Evolutionary conservation across 202 grass and related monocot species (phyloP).

Genomic region (Saccharum hybrid): DNA sequence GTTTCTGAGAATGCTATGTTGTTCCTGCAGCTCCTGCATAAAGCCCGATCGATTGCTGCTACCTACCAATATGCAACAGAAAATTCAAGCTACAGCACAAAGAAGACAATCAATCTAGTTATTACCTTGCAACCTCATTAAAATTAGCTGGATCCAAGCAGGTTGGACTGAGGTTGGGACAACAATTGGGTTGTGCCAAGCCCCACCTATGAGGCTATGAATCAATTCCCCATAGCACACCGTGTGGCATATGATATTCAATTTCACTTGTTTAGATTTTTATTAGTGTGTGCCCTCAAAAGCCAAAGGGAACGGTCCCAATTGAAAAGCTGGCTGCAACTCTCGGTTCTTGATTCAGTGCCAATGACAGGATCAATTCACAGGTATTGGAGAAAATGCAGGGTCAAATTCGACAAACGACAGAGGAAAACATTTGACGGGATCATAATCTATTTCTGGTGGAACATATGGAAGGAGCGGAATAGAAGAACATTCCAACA

Average conservation of each 20-base stretch:
- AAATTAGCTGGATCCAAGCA: slow-evolving; percentile 6
- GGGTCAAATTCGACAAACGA: too few relatives aligned
- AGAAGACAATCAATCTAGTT: slow-evolving; percentile 29
- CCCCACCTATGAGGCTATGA: slow-evolving; percentile 6
- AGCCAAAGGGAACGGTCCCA: neutral
- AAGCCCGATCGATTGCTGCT: slow-evolving; percentile 53
- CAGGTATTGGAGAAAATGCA: too few relatives aligned
- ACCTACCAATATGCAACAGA: slow-evolving; percentile 53
- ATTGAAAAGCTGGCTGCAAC: too few relatives aligned
- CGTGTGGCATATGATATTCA: neutral
- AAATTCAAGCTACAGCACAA: slow-evolving; percentile 33
- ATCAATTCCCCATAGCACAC: neutral
- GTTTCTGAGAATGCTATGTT: slow-evolving; percentile 63
- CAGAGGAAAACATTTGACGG: too few relatives aligned
- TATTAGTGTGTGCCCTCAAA: neutral
- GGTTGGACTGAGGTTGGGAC: slow-evolving; percentile 17
- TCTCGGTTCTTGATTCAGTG: too few relatives aligned
- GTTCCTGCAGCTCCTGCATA: slow-evolving; percentile 58
- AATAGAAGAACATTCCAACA: too few relatives aligned
- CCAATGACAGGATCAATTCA: too few relatives aligned
- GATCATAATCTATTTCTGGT: too few relatives aligned
- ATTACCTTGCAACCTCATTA: slow-evolving; percentile 16
- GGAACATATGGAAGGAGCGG: too few relatives aligned
- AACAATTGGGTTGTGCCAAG: neutral
- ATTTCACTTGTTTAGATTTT: neutral